Evolutionary conservation across 768 basidiomycete genomes (phyloP).

Genomic region (Scleroderma bovista): DNA sequence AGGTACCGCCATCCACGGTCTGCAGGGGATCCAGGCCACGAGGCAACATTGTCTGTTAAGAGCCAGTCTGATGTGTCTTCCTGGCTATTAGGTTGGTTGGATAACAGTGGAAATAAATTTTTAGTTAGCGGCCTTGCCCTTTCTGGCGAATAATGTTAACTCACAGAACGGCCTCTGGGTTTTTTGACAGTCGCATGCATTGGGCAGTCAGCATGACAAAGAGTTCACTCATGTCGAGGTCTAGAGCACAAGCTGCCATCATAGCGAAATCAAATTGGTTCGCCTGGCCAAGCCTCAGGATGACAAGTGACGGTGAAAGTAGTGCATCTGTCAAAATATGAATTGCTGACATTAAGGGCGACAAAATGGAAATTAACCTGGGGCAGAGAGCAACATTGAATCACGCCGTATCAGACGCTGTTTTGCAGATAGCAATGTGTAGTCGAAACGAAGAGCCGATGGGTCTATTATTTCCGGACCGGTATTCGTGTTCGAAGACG

Average conservation of each 20-base stretch:
- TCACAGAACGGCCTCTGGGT: conserved; percentile 56
- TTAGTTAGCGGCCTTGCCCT: too few species aligned
- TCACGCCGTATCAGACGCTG: conserved; percentile 70
- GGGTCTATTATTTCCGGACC: conserved; percentile 77
- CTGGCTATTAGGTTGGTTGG: conserved; percentile 39
- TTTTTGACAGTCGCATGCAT: conserved; percentile 70
- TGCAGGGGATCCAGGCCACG: conserved; percentile 77
- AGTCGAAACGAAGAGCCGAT: conserved; percentile 73
- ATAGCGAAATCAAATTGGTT: conserved; percentile 80
- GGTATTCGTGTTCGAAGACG: conserved; percentile 61
- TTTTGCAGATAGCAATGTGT: conserved; percentile 70
- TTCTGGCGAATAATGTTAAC: conserved; percentile 14
- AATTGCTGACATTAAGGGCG: conserved; percentile 9
- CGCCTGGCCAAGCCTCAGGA: conserved; percentile 71
- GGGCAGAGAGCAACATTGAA: conserved; percentile 51
- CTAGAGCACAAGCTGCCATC: conserved; percentile 64
- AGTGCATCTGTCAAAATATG: conserved; percentile 41
- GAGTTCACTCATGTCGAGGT: conserved; percentile 82
- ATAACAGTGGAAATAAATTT: background rate
- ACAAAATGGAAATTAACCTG: conserved; percentile 45
- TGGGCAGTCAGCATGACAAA: conserved; percentile 74
- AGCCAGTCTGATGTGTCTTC: conserved; percentile 80
- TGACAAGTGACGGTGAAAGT: conserved; percentile 56
- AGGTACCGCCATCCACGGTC: conserved; percentile 88
- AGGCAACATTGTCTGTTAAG: conserved; percentile 68